phyloP scores from a whole-genome alignment of 495 filamentous ascomycete species.

The Bathelium albidoporum region DNA sequence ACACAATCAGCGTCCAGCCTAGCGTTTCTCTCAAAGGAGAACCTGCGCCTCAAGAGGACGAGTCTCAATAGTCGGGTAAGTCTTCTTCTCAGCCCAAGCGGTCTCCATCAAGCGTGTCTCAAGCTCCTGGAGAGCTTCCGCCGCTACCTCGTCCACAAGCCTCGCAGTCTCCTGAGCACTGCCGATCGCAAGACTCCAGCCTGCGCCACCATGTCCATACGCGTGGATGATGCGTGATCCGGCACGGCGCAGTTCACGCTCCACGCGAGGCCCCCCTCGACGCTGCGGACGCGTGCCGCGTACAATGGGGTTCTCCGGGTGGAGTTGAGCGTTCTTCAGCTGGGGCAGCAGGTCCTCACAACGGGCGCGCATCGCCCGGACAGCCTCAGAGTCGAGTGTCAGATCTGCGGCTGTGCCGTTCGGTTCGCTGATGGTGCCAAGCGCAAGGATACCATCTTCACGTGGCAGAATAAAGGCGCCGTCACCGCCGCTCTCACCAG shows the following conservation, averaged over 20 bases:
- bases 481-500: conserved; percentile 31
- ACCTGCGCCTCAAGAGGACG: too few species aligned
- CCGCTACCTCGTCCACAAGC: background rate
- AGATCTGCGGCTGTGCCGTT: too few species aligned
- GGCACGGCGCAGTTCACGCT: too few species aligned
- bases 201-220: conserved; percentile 41
- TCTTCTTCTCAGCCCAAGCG: too few species aligned
- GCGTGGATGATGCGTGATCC: conserved; percentile 39
- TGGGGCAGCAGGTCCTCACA: conserved; percentile 37
- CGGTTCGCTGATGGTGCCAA: too few species aligned
- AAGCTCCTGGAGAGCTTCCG: too few species aligned
- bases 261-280: conserved; percentile 35
- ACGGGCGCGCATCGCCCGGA: conserved; percentile 36
- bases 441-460: too few species aligned
- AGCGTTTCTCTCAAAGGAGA: too few species aligned
- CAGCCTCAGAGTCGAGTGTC: conserved; percentile 33
- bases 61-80: too few species aligned
- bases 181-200: conserved; percentile 40
- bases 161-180: conserved; percentile 32
- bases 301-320: conserved; percentile 36
- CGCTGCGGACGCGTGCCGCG: conserved; percentile 39
- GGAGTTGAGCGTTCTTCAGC: conserved; percentile 35
- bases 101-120: too few species aligned
- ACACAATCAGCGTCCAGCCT: too few species aligned
- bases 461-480: conserved; percentile 45